Conservation (phyloP, 106 monocot genomes). For the Chionographis japonica region DNA sequence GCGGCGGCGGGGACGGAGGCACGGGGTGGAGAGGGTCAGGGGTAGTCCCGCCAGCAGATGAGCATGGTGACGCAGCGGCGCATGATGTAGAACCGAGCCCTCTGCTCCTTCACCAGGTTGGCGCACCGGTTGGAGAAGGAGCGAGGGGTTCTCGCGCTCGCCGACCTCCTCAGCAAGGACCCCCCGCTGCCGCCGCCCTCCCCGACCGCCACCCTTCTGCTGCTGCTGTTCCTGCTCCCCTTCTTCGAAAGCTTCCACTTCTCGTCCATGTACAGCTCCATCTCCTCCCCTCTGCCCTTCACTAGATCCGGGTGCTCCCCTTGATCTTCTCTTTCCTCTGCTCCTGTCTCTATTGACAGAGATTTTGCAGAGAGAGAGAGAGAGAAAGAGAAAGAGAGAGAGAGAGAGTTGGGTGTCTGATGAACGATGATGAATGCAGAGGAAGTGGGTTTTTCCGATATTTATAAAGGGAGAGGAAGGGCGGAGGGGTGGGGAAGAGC, state of each 20-base stretch:
- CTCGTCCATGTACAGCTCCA: conserved; percentile 30
- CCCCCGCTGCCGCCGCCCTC: background rate
- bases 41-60: conserved; percentile 25
- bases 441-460: too few species aligned
- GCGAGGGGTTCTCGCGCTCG: background rate
- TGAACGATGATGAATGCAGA: too few species aligned
- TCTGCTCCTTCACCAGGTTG: conserved; percentile 19
- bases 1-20: too few species aligned
- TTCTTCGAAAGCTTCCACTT: conserved; percentile 37
- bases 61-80: conserved; percentile 31
- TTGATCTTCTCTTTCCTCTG: background rate
- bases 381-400: too few species aligned
- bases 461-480: too few species aligned
- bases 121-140: conserved; percentile 2
- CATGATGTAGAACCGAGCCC: conserved; percentile 30
- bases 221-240: conserved; percentile 6
- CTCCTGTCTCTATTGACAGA: too few species aligned
- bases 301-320: too few species aligned
- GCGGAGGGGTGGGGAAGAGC: too few species aligned
- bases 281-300: background rate
- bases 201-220: background rate
- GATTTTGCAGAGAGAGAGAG: too few species aligned
- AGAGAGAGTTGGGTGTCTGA: too few species aligned
- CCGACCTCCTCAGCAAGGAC: background rate
- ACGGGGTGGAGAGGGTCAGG: background rate